Evolutionary conservation across 345 rosid species (phyloP), one percentile per base, ranked within the genome.

Genomic region (Salix exigua): DNA sequence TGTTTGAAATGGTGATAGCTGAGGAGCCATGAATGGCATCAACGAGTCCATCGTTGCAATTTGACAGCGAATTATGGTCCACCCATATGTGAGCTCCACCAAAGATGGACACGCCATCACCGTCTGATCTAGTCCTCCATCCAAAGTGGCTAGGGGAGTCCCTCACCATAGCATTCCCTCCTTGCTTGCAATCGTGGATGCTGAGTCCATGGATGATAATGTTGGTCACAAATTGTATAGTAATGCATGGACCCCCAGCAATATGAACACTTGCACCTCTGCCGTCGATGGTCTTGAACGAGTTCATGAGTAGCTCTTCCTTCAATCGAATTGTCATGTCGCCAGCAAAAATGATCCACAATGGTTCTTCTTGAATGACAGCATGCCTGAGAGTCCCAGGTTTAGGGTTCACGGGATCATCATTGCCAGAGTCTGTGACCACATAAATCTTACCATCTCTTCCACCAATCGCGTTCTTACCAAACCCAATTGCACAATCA

Each of bases 211-310:
- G 83, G 2, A 80, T 80, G 0, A 80, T 80, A 66, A 80, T 80
- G 73, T 80, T 80, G 65, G 83, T 72, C 55, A 80, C 83, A 66
- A 18, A 80, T 3, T 80, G 83, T 42, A 80, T 46, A 0, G 83
- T 80, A 67, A 80, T 80, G 69, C 83, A 80, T 0, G 83, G 83
- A 2, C 83, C 83, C 0, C 77, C 83, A 0, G 83, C 77, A 21
- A 80, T 80, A 25, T 80, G 83, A 16, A 80, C 83, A 72, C 80
- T 80, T 4, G 83, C 83, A 4, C 83, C 83, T 72, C 83, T 65
- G 10, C 83, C 83, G 1, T 80, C 83, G 18, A 80, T 66, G 2
- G 83, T 80, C 58, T 80, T 80, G 66, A 80, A 80, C 19, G 83
- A 80, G 58, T 80, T 80, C 83, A 80, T 80, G 65, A 80, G 76